These are phyloP conservation scores for Fusarium concolor DNA, from an alignment of 2,329 filamentous ascomycete genomes.

Conservation along the genomic window DNA sequence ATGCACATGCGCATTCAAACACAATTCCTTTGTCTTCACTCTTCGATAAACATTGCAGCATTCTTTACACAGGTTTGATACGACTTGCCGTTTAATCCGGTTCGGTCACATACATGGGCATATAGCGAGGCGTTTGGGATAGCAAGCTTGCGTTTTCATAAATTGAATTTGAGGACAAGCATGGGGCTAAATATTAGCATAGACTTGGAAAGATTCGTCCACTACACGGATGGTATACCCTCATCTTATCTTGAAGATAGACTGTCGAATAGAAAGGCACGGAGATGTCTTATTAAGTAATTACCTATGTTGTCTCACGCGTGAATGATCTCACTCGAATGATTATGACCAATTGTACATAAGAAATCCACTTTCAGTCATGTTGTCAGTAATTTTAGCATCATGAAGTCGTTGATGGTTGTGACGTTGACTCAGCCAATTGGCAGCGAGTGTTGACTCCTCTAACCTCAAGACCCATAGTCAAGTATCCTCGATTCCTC, in stretches of 20 bases:
- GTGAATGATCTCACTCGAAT: not conserved
- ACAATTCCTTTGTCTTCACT: conserved; percentile 23
- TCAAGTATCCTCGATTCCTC: not conserved
- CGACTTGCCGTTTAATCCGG: conserved; percentile 27
- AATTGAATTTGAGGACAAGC: conserved; percentile 9
- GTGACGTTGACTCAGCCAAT: conserved; percentile 36
- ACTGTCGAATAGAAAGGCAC: conserved; percentile 25
- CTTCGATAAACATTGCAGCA: conserved; percentile 12
- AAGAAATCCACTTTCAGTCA: not conserved
- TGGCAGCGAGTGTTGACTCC: conserved; percentile 11
- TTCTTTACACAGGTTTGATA: conserved; percentile 21
- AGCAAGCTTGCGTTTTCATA: conserved; percentile 24
- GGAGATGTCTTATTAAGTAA: conserved; percentile 2
- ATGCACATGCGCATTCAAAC: not conserved
- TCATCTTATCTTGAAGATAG: conserved; percentile 24
- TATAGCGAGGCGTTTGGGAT: conserved; percentile 44
- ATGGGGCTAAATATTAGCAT: conserved; percentile 7
- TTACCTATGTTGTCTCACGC: not conserved
- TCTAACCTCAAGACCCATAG: conserved; percentile 9
- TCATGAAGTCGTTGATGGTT: conserved; percentile 32
- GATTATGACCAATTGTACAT: not conserved
- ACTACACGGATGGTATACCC: conserved; percentile 1
- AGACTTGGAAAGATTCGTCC: conserved; percentile 13
- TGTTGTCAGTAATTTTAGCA: conserved; percentile 22
- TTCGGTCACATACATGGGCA: conserved; percentile 26